Evolutionary conservation across 495 filamentous ascomycete genomes (phyloP).

Genomic region (Aspergillus cristatus): DNA sequence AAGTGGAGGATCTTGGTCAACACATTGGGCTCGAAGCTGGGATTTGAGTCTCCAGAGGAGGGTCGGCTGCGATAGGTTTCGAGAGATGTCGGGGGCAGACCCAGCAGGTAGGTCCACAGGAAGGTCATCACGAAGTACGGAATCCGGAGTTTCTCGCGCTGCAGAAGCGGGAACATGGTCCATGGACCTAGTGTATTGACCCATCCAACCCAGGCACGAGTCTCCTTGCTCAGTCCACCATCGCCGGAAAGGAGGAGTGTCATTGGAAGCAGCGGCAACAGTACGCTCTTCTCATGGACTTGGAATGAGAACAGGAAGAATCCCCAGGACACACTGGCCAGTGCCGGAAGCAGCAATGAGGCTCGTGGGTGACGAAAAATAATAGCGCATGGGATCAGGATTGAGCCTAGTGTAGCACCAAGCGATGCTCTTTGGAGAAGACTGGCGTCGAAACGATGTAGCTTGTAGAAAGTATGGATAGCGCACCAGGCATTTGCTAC

Average conservation of each 20-base stretch:
- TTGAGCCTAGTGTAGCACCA: constrained; percentile 62
- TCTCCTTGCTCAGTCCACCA: constrained; percentile 63
- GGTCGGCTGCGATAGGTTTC: constrained; percentile 47
- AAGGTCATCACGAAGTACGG: constrained; percentile 78
- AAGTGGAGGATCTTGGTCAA: constrained; percentile 60
- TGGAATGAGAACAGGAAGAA: constrained; percentile 98
- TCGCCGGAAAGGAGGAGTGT: constrained; percentile 72
- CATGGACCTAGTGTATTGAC: constrained; percentile 85
- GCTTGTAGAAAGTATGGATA: constrained; percentile 78
- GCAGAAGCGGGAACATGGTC: constrained; percentile 88
- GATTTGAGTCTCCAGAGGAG: constrained; percentile 27
- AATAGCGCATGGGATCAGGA: constrained; percentile 65
- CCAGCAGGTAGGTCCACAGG: constrained; percentile 85
- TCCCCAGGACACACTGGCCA: constrained; percentile 81
- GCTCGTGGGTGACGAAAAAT: constrained; percentile 72
- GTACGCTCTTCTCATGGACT: constrained; percentile 93
- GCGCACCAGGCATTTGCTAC: constrained; percentile 98
- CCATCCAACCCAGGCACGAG: constrained; percentile 83
- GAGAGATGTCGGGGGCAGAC: constrained; percentile 68
- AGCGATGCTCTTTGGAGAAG: constrained; percentile 72
- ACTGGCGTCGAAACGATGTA: constrained; percentile 55
- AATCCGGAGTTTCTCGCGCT: constrained; percentile 70
- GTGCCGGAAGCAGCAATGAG: constrained; percentile 64
- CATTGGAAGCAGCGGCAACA: constrained; percentile 86
- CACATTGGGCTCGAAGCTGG: constrained; percentile 35